Conservation (phyloP, 2,329 filamentous ascomycete species). For the Pyrenochaeta sp. region DNA sequence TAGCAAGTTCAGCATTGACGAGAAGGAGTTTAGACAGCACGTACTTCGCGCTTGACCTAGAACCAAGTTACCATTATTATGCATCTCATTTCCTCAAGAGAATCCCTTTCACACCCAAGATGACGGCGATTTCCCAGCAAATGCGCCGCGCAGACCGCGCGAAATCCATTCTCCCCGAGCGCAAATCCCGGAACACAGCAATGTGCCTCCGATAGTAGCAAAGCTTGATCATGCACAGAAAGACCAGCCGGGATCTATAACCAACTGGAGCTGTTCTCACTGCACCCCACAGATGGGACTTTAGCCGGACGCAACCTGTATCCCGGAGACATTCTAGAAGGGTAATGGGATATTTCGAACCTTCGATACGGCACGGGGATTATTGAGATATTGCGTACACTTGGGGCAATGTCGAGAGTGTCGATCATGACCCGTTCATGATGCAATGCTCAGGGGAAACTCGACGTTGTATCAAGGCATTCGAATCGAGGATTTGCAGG, state of each 20-base stretch:
- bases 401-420: too few species aligned
- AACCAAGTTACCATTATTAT: background rate
- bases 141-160: background rate
- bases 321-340: slow-evolving; percentile 15
- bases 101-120: background rate
- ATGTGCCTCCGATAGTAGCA: slow-evolving; percentile 11
- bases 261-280: background rate
- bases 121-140: background rate
- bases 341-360: slow-evolving; percentile 6
- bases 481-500: too few species aligned
- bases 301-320: slow-evolving; percentile 8
- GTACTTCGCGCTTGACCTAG: background rate
- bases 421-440: too few species aligned
- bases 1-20: too few species aligned
- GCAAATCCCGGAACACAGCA: slow-evolving; percentile 4
- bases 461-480: too few species aligned
- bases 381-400: too few species aligned
- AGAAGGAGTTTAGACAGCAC: too few species aligned
- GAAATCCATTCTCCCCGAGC: background rate
- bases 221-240: slow-evolving; percentile 5
- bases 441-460: too few species aligned
- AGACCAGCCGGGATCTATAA: slow-evolving; percentile 1
- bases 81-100: background rate
- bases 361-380: background rate
- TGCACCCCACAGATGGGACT: slow-evolving; percentile 14